These are phyloP conservation scores for Tetracladium marchalianum DNA, from an alignment of 495 filamentous ascomycete genomes.

Conservation along the genomic window DNA sequence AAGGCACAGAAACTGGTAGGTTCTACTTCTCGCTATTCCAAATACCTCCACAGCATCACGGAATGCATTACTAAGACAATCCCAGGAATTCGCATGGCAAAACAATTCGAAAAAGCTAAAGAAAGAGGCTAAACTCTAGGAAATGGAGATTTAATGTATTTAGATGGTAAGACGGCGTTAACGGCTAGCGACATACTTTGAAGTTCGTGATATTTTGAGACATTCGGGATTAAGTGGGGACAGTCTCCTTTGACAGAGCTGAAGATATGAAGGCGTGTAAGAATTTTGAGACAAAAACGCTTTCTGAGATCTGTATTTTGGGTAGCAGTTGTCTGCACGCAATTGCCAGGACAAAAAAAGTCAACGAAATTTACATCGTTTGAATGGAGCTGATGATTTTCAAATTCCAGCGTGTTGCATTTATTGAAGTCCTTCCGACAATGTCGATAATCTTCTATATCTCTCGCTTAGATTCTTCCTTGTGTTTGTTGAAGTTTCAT, in stretches of 20 bases:
- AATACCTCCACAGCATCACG: neutral
- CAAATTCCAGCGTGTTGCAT: too few relatives aligned
- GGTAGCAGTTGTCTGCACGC: neutral
- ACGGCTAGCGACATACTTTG: neutral
- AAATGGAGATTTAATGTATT: neutral
- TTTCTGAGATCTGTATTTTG: neutral
- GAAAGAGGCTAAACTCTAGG: conserved; percentile 12
- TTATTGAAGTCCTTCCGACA: too few relatives aligned
- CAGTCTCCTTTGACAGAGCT: neutral
- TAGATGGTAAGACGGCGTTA: too few relatives aligned
- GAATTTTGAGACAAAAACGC: neutral
- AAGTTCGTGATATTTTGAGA: neutral
- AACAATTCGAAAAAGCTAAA: conserved; percentile 17
- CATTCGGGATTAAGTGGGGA: neutral
- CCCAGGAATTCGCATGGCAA: conserved; percentile 19
- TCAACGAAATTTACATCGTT: too few relatives aligned
- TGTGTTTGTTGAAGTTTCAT: too few relatives aligned
- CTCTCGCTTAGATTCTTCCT: too few relatives aligned
- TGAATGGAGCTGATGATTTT: too few relatives aligned
- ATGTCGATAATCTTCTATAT: too few relatives aligned
- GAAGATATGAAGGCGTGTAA: neutral
- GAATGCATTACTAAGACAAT: conserved; percentile 1
- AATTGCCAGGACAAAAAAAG: too few relatives aligned
- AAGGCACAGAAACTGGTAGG: conserved; percentile 37
- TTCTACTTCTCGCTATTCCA: neutral